Evolutionary conservation across 768 basidiomycete species (phyloP).

Genomic region (Leucocoprinus birnbaumii): DNA sequence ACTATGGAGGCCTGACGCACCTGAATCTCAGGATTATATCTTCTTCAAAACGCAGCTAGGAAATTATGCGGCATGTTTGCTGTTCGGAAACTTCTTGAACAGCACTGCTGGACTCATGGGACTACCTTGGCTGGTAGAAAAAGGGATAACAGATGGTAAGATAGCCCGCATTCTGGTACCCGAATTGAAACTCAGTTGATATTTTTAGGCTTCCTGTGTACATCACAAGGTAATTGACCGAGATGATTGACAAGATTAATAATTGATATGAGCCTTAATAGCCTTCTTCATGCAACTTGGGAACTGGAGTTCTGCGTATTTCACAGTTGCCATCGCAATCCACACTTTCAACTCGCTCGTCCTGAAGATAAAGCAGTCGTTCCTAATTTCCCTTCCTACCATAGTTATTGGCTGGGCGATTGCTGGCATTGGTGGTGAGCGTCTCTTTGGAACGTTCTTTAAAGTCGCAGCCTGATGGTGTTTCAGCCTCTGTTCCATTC

Average conservation of each 20-base stretch:
- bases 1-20: conserved; percentile 21
- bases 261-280: conserved; percentile 20
- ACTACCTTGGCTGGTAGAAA: conserved; percentile 42
- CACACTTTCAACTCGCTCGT: conserved; percentile 71
- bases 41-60: conserved; percentile 76
- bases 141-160: conserved; percentile 48
- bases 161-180: not conserved
- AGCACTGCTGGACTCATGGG: conserved; percentile 52
- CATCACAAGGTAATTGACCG: conserved; percentile 49
- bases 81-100: conserved; percentile 55
- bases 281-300: conserved; percentile 61
- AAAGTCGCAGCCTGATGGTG: not conserved
- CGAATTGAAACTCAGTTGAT: not conserved
- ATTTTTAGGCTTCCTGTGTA: conserved; percentile 46
- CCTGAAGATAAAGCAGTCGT: conserved; percentile 49
- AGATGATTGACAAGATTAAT: not conserved
- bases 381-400: conserved; percentile 38
- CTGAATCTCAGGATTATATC: conserved; percentile 42
- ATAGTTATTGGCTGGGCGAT: conserved; percentile 54
- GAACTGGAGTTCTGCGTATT: conserved; percentile 59
- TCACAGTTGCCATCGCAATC: conserved; percentile 59
- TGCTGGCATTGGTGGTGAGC: conserved; percentile 48
- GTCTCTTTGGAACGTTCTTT: not conserved
- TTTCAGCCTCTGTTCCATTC: conserved; percentile 34
- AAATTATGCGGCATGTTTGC: conserved; percentile 60